Conservation (phyloP, 1,139 yeast species). For the Suhomyces ambrosiae region DNA sequence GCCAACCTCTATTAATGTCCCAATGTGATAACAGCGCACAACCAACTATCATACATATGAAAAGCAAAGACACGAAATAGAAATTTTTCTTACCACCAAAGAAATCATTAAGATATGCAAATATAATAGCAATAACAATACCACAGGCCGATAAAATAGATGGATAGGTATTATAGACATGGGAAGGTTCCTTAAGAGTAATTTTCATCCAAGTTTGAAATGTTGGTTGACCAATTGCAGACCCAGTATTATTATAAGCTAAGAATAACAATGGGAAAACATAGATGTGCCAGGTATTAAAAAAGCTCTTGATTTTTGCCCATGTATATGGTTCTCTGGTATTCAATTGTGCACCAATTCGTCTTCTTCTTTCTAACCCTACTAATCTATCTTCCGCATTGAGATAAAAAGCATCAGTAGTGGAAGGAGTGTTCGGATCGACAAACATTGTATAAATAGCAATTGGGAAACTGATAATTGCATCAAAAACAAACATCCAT, state of each 20-base stretch:
- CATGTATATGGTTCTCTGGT: slow-evolving; percentile 45
- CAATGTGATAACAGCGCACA: slow-evolving; percentile 46
- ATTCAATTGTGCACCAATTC: slow-evolving; percentile 48
- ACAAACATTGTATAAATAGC: slow-evolving; percentile 38
- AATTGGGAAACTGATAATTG: slow-evolving; percentile 38
- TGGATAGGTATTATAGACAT: slow-evolving; percentile 50
- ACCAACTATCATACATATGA: slow-evolving; percentile 40
- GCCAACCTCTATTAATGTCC: slow-evolving; percentile 49
- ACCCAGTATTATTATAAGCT: slow-evolving; percentile 50
- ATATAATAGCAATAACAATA: slow-evolving; percentile 39
- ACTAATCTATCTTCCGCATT: slow-evolving; percentile 34
- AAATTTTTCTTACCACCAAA: slow-evolving; percentile 45
- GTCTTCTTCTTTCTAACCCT: slow-evolving; percentile 42
- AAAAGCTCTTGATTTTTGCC: slow-evolving; percentile 40
- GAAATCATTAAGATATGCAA: slow-evolving; percentile 47
- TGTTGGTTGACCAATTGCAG: slow-evolving; percentile 48
- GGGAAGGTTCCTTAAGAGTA: slow-evolving; percentile 37
- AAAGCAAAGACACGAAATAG: slow-evolving; percentile 37
- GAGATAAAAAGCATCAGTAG: slow-evolving; percentile 41
- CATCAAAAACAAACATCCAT: slow-evolving; percentile 43
- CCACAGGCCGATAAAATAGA: slow-evolving; percentile 46
- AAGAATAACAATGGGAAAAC: slow-evolving; percentile 52
- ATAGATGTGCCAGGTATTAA: slow-evolving; percentile 51
- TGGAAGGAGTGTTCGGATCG: slow-evolving; percentile 41
- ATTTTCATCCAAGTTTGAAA: slow-evolving; percentile 56